A percentile compares a stretch with the other conserved stretches of the same genome.
Evolutionary conservation across 106 monocot genomes (phyloP).

Genomic region (Chionographis japonica): DNA sequence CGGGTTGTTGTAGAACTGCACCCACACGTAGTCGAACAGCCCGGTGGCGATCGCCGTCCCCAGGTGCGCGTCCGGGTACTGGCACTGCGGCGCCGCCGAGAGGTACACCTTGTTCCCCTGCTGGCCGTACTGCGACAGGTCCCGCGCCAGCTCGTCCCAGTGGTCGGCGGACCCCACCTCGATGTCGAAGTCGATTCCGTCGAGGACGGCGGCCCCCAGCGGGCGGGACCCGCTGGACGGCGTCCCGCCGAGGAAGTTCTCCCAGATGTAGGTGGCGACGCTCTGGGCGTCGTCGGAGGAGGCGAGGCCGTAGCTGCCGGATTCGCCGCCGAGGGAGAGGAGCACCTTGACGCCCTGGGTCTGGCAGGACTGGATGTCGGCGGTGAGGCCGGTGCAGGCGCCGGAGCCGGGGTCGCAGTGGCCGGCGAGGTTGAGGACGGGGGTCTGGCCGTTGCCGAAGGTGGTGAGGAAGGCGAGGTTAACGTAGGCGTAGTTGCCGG

Average conservation of each 20-base stretch:
- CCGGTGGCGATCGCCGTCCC: slow-evolving; percentile 31
- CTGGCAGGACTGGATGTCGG: slow-evolving; percentile 41
- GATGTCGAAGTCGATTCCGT: slow-evolving; percentile 63
- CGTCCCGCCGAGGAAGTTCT: slow-evolving; percentile 47
- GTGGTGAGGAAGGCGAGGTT: slow-evolving; percentile 49
- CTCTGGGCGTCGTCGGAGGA: slow-evolving; percentile 32
- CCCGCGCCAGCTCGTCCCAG: slow-evolving; percentile 30
- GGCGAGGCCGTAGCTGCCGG: slow-evolving; percentile 30
- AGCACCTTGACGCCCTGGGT: slow-evolving; percentile 23
- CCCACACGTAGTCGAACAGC: slow-evolving; percentile 46
- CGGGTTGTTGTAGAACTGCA: slow-evolving; percentile 64
- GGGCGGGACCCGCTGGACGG: slow-evolving; percentile 26
- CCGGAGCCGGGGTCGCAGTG: slow-evolving; percentile 39
- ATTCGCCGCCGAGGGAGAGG: slow-evolving; percentile 45
- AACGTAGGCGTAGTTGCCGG: slow-evolving; percentile 41
- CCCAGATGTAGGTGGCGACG: slow-evolving; percentile 49
- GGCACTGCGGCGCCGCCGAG: slow-evolving; percentile 58
- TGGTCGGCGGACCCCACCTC: slow-evolving; percentile 22
- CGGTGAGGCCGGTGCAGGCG: slow-evolving; percentile 21
- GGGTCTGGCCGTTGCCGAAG: slow-evolving; percentile 57
- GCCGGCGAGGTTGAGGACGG: slow-evolving; percentile 56
- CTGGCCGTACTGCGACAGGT: slow-evolving; percentile 12
- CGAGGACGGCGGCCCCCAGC: slow-evolving; percentile 43
- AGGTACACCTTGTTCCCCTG: slow-evolving; percentile 31
- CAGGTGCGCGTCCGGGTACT: slow-evolving; percentile 35